Evolutionary conservation across 352 stramenopile genomes (phyloP).

Genomic region (Ophiocytium majus): DNA sequence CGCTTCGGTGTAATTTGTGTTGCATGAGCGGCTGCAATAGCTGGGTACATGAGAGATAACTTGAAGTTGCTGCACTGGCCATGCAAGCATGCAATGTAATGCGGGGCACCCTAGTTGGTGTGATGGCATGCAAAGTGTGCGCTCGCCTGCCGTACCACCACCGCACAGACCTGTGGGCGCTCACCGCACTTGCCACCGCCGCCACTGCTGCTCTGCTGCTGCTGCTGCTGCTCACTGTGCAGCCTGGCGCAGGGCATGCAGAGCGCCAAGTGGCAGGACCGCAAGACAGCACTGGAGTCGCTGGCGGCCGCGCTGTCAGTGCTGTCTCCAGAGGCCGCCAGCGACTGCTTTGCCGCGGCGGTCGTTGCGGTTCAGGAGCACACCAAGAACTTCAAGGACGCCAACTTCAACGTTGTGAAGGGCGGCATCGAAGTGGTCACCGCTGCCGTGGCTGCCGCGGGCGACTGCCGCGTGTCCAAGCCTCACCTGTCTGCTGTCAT

Average conservation of each 20-base stretch:
- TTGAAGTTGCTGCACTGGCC: no score
- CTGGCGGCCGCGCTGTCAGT: neutral
- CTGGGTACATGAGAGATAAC: no score
- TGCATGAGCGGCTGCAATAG: no score
- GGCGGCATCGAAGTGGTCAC: constrained; percentile 33
- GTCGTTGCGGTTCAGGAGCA: constrained; percentile 39
- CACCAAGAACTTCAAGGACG: constrained; percentile 56
- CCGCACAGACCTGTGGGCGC: no score
- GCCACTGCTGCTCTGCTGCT: no score
- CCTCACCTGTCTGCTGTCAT: constrained; percentile 36
- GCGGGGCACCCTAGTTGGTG: no score
- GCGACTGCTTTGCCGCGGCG: constrained; percentile 23
- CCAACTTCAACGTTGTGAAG: constrained; percentile 57
- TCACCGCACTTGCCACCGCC: no score
- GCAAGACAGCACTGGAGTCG: constrained; percentile 5
- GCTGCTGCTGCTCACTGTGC: no score
- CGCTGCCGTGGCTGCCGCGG: constrained; percentile 25
- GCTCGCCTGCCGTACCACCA: no score
- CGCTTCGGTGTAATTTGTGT: no score
- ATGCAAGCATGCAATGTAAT: no score
- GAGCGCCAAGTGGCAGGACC: constrained; percentile 23
- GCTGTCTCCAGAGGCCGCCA: neutral
- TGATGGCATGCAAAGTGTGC: no score
- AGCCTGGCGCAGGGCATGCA: constrained; percentile 16
- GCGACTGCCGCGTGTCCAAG: constrained; percentile 23